Evolutionary conservation across 495 filamentous ascomycete genomes (phyloP).

Genomic region (Hyaloscypha bicolor): DNA sequence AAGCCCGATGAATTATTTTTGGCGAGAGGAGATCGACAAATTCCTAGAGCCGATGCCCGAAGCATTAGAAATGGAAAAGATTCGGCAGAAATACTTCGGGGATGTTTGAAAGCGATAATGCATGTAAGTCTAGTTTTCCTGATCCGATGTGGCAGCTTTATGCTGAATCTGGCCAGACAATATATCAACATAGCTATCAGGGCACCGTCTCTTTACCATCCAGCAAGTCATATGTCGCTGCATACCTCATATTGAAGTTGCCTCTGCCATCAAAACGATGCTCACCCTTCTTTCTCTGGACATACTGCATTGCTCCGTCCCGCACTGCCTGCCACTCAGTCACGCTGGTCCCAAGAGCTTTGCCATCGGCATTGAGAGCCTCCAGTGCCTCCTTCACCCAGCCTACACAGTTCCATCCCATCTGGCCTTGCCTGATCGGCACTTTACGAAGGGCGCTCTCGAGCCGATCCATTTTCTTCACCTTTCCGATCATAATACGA

Average conservation of each 20-base stretch:
- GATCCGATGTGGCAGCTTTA: not conserved
- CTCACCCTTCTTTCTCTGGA: conserved; percentile 36
- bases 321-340: conserved; percentile 41
- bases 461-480: conserved; percentile 37
- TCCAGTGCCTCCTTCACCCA: conserved; percentile 48
- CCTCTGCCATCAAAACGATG: conserved; percentile 18
- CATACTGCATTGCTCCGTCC: conserved; percentile 39
- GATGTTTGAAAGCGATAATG: conserved; percentile 30
- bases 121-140: not conserved
- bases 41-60: conserved; percentile 49
- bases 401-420: conserved; percentile 43
- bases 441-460: conserved; percentile 37
- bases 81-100: conserved; percentile 45
- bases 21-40: conserved; percentile 50
- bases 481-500: conserved; percentile 48
- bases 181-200: not conserved
- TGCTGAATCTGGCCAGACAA: not conserved
- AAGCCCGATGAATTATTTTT: conserved; percentile 50
- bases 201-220: conserved; percentile 15
- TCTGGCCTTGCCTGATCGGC: conserved; percentile 37
- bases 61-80: conserved; percentile 50
- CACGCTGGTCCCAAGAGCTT: conserved; percentile 39
- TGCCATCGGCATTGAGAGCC: conserved; percentile 35
- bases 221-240: conserved; percentile 23
- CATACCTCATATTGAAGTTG: conserved; percentile 19